phyloP scores from a whole-genome alignment of 1,284 basidiomycete genomes.

The Moniliella sp. region DNA sequence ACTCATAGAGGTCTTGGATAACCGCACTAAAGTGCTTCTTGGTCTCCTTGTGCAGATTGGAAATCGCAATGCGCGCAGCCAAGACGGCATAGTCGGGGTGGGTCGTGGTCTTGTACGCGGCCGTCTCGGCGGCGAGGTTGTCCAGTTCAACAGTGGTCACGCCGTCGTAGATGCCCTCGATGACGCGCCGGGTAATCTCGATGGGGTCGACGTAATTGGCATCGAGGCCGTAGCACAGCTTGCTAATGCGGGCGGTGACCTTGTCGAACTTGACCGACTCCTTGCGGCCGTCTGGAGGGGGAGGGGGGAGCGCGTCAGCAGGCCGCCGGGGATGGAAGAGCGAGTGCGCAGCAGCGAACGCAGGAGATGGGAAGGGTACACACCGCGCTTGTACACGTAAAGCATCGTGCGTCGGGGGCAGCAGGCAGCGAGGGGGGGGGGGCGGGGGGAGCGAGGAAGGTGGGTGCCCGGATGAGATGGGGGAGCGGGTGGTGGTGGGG shows the following conservation, averaged over 20 bases:
- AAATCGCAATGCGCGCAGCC: slow-evolving; percentile 91
- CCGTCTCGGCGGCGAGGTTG: slow-evolving; percentile 58
- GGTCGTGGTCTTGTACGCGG: slow-evolving; percentile 75
- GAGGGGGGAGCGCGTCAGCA: no score
- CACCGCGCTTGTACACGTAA: no score
- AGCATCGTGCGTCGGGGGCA: no score
- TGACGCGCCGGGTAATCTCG: slow-evolving; percentile 43
- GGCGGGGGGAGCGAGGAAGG: no score
- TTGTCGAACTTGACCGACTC: slow-evolving; percentile 23
- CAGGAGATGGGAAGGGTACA: no score
- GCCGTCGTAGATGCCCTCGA: slow-evolving; percentile 78
- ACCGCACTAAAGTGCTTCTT: slow-evolving; percentile 88
- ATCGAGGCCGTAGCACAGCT: slow-evolving; percentile 92
- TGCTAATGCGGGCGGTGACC: slow-evolving; percentile 54
- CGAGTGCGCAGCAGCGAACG: no score
- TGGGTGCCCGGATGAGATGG: no score
- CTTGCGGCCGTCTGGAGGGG: slow-evolving; percentile 2
- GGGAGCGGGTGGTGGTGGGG: no score
- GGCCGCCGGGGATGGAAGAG: no score
- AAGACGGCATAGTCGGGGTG: slow-evolving; percentile 96
- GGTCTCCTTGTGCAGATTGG: slow-evolving; percentile 96
- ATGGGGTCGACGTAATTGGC: slow-evolving; percentile 78
- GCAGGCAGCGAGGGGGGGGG: no score
- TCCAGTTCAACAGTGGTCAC: slow-evolving; percentile 94
- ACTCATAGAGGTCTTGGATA: slow-evolving; percentile 69